A percentile compares a stretch with the other conserved stretches of the same genome.
Conservation (phyloP, 345 rosid genomes). For the Angophora floribunda region DNA sequence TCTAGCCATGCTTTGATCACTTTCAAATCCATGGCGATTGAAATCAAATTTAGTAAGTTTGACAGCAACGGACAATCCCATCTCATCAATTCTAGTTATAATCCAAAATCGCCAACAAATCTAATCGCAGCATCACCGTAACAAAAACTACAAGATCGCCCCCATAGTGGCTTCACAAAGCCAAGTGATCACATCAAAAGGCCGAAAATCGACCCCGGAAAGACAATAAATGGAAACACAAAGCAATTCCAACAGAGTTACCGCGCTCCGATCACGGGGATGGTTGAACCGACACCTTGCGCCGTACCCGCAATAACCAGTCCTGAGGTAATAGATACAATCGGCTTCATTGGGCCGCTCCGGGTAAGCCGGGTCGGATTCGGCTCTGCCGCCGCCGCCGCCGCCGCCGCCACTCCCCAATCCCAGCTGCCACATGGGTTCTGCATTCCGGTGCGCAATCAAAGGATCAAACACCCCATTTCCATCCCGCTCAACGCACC, state of each 20-base stretch:
- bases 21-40: not conserved
- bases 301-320: constrained; percentile 83
- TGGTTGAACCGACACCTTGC: constrained; percentile 92
- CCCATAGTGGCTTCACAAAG: not conserved
- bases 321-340: constrained; percentile 71
- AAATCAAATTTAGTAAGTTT: not conserved
- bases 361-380: constrained; percentile 52
- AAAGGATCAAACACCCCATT: not conserved
- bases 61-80: not conserved
- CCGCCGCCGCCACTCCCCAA: constrained; percentile 34
- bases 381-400: constrained; percentile 33
- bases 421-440: constrained; percentile 59
- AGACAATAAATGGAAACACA: not conserved
- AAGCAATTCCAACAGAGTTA: constrained; percentile 15
- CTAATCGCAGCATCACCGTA: not conserved
- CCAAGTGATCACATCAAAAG: constrained; percentile 11
- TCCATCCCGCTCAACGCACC: too few relatives aligned
- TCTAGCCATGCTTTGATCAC: not conserved
- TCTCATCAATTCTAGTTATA: not conserved
- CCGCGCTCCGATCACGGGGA: constrained; percentile 72
- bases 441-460: constrained; percentile 23
- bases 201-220: not conserved
- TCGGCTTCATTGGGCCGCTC: constrained; percentile 69
- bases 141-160: not conserved
- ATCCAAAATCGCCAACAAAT: not conserved